Percentiles rank a stretch among this genome's conserved stretches.
These are phyloP conservation scores for Salix purpurea DNA, from an alignment of 345 rosid species.

Conservation along the genomic window DNA sequence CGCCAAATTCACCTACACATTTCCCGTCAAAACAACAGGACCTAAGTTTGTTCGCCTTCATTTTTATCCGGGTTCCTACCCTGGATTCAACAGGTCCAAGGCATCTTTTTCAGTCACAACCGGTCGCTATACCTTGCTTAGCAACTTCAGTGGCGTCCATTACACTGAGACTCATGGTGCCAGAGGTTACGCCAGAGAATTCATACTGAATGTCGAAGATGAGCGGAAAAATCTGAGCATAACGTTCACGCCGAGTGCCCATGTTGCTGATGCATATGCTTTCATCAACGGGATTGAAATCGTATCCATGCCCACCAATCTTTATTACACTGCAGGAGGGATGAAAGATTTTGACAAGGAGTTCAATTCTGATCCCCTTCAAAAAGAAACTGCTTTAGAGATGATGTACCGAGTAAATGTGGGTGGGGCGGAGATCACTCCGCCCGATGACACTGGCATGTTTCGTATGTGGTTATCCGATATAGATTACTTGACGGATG, in stretches of 20 bases:
- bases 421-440: no score
- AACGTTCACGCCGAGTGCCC: constrained; percentile 25
- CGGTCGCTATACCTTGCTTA: constrained; percentile 17
- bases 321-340: constrained; percentile 13
- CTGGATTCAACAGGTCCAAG: neutral
- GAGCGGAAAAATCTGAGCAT: constrained; percentile 20
- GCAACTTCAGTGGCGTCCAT: constrained; percentile 24
- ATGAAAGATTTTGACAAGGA: no score
- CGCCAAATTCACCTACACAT: no score
- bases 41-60: no score
- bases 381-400: constrained; percentile 18
- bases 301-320: constrained; percentile 33
- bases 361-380: neutral
- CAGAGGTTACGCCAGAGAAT: constrained; percentile 4
- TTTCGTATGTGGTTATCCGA: no score
- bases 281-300: constrained; percentile 38
- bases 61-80: neutral
- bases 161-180: neutral
- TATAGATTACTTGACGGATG: no score
- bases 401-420: no score
- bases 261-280: constrained; percentile 18
- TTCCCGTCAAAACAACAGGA: no score
- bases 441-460: no score
- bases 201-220: neutral
- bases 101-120: constrained; percentile 26